Evolutionary conservation across 2,329 filamentous ascomycete species (phyloP).

Genomic region (Domatiomyces globalis): DNA sequence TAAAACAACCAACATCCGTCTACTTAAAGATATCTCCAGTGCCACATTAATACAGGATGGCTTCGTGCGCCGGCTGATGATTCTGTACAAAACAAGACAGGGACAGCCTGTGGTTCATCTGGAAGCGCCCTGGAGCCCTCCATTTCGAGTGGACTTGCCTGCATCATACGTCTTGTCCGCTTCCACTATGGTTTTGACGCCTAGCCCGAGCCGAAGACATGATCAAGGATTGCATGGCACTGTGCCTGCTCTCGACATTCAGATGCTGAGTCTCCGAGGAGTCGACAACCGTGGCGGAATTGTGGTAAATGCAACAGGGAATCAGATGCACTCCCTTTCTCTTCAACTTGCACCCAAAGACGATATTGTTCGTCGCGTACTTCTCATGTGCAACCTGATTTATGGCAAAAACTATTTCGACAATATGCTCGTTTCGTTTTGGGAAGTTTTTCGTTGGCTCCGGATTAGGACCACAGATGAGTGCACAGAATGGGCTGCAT

Average conservation of each 20-base stretch:
- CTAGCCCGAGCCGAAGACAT: background rate
- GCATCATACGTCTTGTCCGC: background rate
- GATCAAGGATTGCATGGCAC: background rate
- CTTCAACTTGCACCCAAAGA: constrained; percentile 54
- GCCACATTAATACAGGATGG: constrained; percentile 59
- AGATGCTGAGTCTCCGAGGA: background rate
- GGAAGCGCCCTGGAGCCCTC: constrained; percentile 60
- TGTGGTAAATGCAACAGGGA: constrained; percentile 51
- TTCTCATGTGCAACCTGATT: constrained; percentile 51
- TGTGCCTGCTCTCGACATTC: background rate
- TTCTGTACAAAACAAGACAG: constrained; percentile 51
- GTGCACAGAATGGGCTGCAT: constrained; percentile 55
- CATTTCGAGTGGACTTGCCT: constrained; percentile 53
- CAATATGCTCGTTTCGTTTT: constrained; percentile 54
- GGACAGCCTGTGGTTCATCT: constrained; percentile 54
- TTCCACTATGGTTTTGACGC: background rate
- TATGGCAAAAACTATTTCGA: constrained; percentile 46
- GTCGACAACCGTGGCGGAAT: constrained; percentile 42
- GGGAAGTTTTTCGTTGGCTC: constrained; percentile 60
- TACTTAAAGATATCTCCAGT: constrained; percentile 55
- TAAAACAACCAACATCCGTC: constrained; percentile 34
- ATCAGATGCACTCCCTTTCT: constrained; percentile 49
- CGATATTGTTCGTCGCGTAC: constrained; percentile 45
- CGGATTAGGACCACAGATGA: constrained; percentile 31
- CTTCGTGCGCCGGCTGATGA: constrained; percentile 52